Conservation (phyloP, 2,329 filamentous ascomycete genomes). For the Septoria petroselini region DNA sequence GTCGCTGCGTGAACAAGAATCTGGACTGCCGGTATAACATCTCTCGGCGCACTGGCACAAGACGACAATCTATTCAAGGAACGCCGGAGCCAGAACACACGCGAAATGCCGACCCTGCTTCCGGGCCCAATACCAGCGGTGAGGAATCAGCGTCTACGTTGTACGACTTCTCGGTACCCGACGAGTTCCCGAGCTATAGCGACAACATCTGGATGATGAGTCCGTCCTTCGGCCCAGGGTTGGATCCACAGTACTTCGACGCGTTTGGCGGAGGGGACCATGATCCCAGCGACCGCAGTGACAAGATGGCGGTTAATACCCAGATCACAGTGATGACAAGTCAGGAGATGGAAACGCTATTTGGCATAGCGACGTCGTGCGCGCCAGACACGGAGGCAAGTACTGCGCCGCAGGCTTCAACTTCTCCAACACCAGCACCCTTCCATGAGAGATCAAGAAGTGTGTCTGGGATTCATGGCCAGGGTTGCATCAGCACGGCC, state of each 20-base stretch:
- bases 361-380: neutral
- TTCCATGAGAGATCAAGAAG: too few species aligned
- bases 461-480: neutral
- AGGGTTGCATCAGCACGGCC: conserved; percentile 8
- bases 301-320: neutral
- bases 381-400: neutral
- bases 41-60: conserved; percentile 10
- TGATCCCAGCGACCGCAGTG: neutral
- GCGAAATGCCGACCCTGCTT: neutral
- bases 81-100: conserved; percentile 4
- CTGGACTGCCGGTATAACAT: conserved; percentile 12
- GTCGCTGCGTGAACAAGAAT: conserved; percentile 9
- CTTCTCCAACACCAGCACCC: neutral
- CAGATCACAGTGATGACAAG: neutral
- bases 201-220: neutral
- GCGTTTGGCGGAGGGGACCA: neutral
- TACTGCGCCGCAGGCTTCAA: neutral
- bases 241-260: conserved; percentile 2
- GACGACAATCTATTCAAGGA: conserved; percentile 3
- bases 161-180: neutral
- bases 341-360: neutral
- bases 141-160: neutral
- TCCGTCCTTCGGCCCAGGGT: neutral
- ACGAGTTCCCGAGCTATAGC: neutral
- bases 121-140: too few species aligned